A percentile compares a stretch with the other conserved stretches of the same genome.
Evolutionary conservation across 768 basidiomycete genomes (phyloP).

Genomic region (Tylopilus subfusipes): DNA sequence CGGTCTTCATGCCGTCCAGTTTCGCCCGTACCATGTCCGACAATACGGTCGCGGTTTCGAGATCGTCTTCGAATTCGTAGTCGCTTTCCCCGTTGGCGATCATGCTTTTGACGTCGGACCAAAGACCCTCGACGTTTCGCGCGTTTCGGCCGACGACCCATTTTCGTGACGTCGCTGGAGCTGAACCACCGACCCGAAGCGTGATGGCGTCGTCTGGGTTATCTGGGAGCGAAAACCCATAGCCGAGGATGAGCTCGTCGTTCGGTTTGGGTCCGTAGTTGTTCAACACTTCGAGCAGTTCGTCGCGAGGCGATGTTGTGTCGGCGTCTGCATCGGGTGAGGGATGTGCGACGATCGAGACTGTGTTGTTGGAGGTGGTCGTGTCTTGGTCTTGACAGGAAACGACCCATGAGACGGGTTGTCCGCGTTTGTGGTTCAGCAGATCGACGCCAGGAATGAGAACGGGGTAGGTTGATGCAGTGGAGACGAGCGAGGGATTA

Average conservation of each 20-base stretch:
- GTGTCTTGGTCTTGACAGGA: constrained; percentile 28
- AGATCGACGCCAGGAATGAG: constrained; percentile 86
- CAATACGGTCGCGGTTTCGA: constrained; percentile 65
- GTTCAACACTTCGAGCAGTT: constrained; percentile 58
- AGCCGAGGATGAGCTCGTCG: constrained; percentile 84
- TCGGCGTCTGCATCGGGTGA: constrained; percentile 21
- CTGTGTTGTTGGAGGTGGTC: constrained; percentile 31
- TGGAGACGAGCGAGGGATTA: constrained; percentile 47
- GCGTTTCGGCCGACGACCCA: constrained; percentile 66
- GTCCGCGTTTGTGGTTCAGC: constrained; percentile 78
- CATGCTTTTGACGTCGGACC: constrained; percentile 48
- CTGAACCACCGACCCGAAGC: constrained; percentile 73
- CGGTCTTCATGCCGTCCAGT: constrained; percentile 46
- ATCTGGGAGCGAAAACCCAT: constrained; percentile 76
- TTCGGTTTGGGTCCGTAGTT: constrained; percentile 94
- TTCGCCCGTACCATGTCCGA: constrained; percentile 61
- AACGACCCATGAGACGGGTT: constrained; percentile 81
- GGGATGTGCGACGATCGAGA: constrained; percentile 62
- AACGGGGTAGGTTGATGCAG: constrained; percentile 61
- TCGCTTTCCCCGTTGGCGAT: constrained; percentile 23
- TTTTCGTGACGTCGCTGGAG: constrained; percentile 35
- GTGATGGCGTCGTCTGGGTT: constrained; percentile 89
- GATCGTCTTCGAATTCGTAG: constrained; percentile 52
- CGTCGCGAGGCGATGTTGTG: constrained; percentile 28
- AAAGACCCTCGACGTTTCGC: constrained; percentile 53